Conservation (phyloP, 73 alveolate genomes). For the Tetrahymena borealis region DNA sequence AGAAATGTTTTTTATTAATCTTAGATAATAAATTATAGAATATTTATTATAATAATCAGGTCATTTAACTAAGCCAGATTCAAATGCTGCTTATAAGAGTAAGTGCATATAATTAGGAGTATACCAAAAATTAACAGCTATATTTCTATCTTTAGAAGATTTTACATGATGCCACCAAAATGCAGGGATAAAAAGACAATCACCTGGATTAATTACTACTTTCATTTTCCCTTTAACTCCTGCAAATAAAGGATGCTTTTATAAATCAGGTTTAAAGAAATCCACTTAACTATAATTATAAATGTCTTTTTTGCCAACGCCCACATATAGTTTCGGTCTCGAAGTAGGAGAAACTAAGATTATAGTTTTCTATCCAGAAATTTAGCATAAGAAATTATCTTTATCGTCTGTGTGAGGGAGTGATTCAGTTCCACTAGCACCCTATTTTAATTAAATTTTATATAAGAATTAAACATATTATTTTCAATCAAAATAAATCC, state of each 20-base stretch:
- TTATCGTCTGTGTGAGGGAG: constrained; percentile 54
- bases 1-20: too few species aligned
- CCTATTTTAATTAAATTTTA: constrained; percentile 4
- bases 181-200: constrained; percentile 46
- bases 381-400: constrained; percentile 48
- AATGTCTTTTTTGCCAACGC: constrained; percentile 18
- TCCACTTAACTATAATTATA: constrained; percentile 42
- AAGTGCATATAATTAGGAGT: background rate
- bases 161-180: constrained; percentile 56
- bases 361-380: constrained; percentile 38
- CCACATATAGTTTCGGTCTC: constrained; percentile 33
- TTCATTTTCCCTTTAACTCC: constrained; percentile 12
- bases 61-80: background rate
- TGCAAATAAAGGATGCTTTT: constrained; percentile 19
- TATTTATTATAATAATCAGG: too few species aligned
- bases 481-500: background rate
- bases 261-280: constrained; percentile 41
- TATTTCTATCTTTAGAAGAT: constrained; percentile 23
- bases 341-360: constrained; percentile 38
- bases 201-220: constrained; percentile 31
- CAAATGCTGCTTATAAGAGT: background rate
- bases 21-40: too few species aligned
- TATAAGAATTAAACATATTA: background rate
- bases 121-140: constrained; percentile 46
- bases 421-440: constrained; percentile 44